Evolutionary conservation across 148 eudicot genomes (phyloP).

Genomic region (Rhododendron mucronatum): DNA sequence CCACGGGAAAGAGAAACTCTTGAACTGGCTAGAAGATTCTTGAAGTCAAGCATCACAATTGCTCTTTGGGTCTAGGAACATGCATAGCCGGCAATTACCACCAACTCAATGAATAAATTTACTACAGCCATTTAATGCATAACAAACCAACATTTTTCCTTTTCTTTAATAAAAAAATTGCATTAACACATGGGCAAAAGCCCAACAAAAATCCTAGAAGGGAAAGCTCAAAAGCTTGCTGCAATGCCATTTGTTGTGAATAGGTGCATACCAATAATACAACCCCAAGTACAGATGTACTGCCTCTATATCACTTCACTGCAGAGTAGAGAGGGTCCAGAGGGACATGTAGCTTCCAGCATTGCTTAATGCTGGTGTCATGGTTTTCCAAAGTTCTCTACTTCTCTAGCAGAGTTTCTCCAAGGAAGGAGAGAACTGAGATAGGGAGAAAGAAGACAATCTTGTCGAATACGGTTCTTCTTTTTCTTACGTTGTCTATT

Average conservation of each 20-base stretch:
- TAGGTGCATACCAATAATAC: neutral
- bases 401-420: neutral
- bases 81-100: neutral
- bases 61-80: neutral
- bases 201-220: neutral
- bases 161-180: neutral
- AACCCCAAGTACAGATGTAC: neutral
- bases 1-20: neutral
- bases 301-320: neutral
- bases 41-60: neutral
- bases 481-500: neutral
- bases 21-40: neutral
- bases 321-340: neutral
- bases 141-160: neutral
- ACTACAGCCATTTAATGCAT: neutral
- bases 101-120: neutral
- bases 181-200: neutral
- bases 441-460: neutral
- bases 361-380: neutral
- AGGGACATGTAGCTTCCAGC: neutral
- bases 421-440: neutral
- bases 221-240: neutral
- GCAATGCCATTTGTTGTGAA: neutral
- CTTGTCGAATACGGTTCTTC: neutral
- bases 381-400: neutral